Evolutionary conservation across 805 yeast species (phyloP), one percentile per base, ranked within the genome.

Genomic region (Pichia californica): DNA sequence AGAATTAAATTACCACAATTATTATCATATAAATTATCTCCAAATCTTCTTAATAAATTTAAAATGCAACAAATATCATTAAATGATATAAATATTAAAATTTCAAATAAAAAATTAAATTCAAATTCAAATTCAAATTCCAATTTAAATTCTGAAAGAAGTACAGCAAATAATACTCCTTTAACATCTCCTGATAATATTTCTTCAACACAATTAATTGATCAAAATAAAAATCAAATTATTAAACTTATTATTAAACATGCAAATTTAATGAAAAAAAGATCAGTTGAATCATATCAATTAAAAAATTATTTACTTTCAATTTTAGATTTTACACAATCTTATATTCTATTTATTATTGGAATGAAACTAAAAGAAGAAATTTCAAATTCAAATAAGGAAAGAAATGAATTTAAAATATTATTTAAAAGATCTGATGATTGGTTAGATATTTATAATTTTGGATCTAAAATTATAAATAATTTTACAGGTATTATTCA

Each of bases 291-390:
- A 20, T 23, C 36, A 3, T 49, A 50, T 20, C 41, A 50, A 6
- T 47, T 42, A 20, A 32, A 47, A 11, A 14, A 23, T 9, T 51
- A 36, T 23, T 26, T 29, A 5, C 26, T 16, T n/a, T 44, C 62
- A n/a, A 47, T 54, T 7, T 26, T 57, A 3, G 44, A 50, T 20
- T 57, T 57, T 25, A 21, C 51, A 1, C 62, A 58, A 36, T 58
- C 64, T 1, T 42, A 55, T 21, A 23, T 59, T 4, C 36, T 58
- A 7, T 58, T 56, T 38, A 46, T 58, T 8, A 40, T 56, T n/a
- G 56, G 53, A 16, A 52, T 58, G 21, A 45, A 48, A 20, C 38
- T 45, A 7, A 54, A 55, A 38, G 63, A 57, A 36, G 15, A 37
- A n/a, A 29, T 28, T 16, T 18, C 14, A 5, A 33, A 13, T 29